Evolutionary conservation across 2,329 filamentous ascomycete species (phyloP), one percentile per base, ranked within the genome.

Genomic region (Aspergillus chevalieri): DNA sequence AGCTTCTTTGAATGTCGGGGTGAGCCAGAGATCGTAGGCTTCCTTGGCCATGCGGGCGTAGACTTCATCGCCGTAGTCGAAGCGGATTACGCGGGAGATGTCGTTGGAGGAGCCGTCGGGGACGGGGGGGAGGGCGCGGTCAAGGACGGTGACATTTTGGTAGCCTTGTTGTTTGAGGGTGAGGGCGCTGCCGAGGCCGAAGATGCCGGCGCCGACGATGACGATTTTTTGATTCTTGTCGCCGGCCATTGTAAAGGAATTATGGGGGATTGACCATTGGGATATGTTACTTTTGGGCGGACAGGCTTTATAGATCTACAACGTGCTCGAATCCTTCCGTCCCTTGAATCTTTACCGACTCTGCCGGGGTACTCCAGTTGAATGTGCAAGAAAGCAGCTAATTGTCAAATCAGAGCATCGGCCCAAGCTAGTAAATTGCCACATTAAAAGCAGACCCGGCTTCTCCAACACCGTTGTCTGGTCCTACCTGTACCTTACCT

Each of bases 11-110:
- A 59, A 49, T 5, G 57, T 54, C 74, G 80, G 57, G 67, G 68
- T 62, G 78, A 78, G 51, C 74, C 74, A 52, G 83, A 82, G 87
- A 85, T 74, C 69, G 62, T 86, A 85, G 1, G 89, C 88, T 44
- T 82, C 75, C 34, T 80, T 77, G 15, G 83, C 87, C 36, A 95
- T 80, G 10, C 75, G 70, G 2, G 88, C 81, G 69, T 95, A 95
- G 19, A 84, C 77, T 0, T 80, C 72, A 60, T 91, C 83, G 2
- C 85, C 83, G 63, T 96, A 96, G 74, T 95, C 64, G 44, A 66
- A 65, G 3, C 69, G 61, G 17, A 73, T 68, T 1, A 71, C 58
- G 1, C 69, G 62, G 1, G 69, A 71, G 22, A 71, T 69, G 44
- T 73, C 70, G 34, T 67, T 65, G 42, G 68, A 71, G 4, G 66